A percentile compares a stretch with the other conserved stretches of the same genome.
Conservation (phyloP, 2,329 filamentous ascomycete species). For the Colletotrichum sp. region DNA sequence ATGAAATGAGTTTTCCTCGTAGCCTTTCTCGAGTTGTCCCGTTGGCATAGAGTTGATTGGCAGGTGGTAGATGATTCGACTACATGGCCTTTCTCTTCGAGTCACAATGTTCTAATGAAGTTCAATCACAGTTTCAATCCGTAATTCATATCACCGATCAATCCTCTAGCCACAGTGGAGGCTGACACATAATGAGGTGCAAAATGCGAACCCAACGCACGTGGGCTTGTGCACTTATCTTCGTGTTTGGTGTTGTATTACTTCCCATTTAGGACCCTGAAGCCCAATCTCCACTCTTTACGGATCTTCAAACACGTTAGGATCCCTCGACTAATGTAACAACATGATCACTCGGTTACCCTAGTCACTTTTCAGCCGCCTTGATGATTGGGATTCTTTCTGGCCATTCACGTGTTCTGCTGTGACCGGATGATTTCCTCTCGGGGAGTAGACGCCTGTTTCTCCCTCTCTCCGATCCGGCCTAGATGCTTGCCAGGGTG, state of each 20-base stretch:
- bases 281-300: neutral
- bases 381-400: neutral
- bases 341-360: neutral
- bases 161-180: neutral
- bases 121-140: neutral
- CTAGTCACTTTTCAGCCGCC: neutral
- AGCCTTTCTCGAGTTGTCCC: neutral
- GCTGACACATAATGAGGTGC: neutral
- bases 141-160: neutral
- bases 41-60: neutral
- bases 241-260: neutral
- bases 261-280: neutral
- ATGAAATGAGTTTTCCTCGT: neutral
- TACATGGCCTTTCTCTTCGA: neutral
- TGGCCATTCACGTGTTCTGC: neutral
- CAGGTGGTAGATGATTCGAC: neutral
- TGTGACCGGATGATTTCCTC: neutral
- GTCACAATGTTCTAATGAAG: neutral
- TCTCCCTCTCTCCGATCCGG: neutral
- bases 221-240: neutral
- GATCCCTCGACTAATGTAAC: neutral
- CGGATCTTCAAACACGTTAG: neutral
- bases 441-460: neutral
- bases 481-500: slow-evolving; percentile 49
- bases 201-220: neutral